These are phyloP conservation scores for Ramichloridium luteum DNA, from an alignment of 2,329 filamentous ascomycete species.

Conservation along the genomic window DNA sequence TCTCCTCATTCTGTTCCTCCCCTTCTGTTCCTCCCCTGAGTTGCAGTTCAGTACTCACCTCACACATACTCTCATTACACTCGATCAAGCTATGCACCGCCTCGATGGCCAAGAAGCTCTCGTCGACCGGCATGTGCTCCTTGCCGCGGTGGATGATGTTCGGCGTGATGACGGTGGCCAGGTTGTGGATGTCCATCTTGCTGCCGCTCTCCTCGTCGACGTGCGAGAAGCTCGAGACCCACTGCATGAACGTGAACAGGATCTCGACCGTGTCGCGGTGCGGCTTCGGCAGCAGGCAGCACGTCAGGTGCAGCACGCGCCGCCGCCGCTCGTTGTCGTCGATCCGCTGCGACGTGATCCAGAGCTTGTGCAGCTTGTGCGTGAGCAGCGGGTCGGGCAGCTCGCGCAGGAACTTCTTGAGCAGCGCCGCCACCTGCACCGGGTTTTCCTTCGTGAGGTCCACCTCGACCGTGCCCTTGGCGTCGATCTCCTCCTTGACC, in stretches of 20 bases:
- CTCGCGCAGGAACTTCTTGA: slow-evolving; percentile 91
- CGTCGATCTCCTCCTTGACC: slow-evolving; percentile 73
- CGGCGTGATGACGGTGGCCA: slow-evolving; percentile 92
- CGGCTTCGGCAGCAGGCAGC: slow-evolving; percentile 81
- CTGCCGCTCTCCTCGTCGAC: slow-evolving; percentile 94
- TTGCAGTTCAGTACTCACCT: slow-evolving; percentile 73
- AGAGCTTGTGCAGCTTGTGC: slow-evolving; percentile 84
- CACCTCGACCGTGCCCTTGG: slow-evolving; percentile 69
- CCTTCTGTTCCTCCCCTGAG: too few relatives aligned
- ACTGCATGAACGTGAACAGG: slow-evolving; percentile 89
- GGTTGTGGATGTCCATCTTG: slow-evolving; percentile 97
- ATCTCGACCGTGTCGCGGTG: slow-evolving; percentile 93
- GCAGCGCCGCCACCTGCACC: slow-evolving; percentile 80
- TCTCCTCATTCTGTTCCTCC: too few relatives aligned
- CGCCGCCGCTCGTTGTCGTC: slow-evolving; percentile 68
- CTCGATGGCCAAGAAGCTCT: slow-evolving; percentile 87
- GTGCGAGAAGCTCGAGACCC: slow-evolving; percentile 94
- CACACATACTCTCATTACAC: slow-evolving; percentile 91
- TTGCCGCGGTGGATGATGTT: slow-evolving; percentile 60
- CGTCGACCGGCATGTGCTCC: slow-evolving; percentile 41
- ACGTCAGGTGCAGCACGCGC: slow-evolving; percentile 77
- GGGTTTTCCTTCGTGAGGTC: slow-evolving; percentile 82
- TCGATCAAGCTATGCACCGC: slow-evolving; percentile 84
- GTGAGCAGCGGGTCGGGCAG: slow-evolving; percentile 91
- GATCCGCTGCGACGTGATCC: slow-evolving; percentile 79